Conservation (phyloP, 2,329 filamentous ascomycete genomes). For the Trichoderma polysporum region DNA sequence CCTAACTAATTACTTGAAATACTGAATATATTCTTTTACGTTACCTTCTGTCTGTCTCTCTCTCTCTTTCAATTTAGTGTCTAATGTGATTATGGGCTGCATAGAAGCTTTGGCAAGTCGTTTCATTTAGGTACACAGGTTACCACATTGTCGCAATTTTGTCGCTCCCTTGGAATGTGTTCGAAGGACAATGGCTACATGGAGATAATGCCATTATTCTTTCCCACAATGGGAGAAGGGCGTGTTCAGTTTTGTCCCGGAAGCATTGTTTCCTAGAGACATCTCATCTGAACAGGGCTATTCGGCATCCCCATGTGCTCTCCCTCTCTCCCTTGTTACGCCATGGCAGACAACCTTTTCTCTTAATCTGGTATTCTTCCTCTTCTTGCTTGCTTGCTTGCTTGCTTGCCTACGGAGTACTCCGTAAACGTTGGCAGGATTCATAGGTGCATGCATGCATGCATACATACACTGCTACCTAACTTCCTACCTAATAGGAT, state of each 20-base stretch:
- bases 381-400: not conserved
- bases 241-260: not conserved
- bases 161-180: not conserved
- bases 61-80: not conserved
- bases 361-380: not conserved
- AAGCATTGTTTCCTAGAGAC: not conserved
- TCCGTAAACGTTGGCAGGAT: not conserved
- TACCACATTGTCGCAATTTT: not conserved
- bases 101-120: not conserved
- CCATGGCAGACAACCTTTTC: too few relatives aligned
- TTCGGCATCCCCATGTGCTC: not conserved
- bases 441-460: not conserved
- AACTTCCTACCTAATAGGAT: not conserved
- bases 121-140: not conserved
- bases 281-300: not conserved
- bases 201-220: not conserved
- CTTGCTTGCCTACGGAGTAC: not conserved
- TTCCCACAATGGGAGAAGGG: not conserved
- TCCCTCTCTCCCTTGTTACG: not conserved
- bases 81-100: not conserved
- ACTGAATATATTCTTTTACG: conserved; percentile 5
- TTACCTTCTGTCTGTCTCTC: not conserved
- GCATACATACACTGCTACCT: not conserved
- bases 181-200: not conserved
- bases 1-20: conserved; percentile 4